phyloP scores from a whole-genome alignment of 1,284 basidiomycete species.

The Thelephora terrestris region DNA sequence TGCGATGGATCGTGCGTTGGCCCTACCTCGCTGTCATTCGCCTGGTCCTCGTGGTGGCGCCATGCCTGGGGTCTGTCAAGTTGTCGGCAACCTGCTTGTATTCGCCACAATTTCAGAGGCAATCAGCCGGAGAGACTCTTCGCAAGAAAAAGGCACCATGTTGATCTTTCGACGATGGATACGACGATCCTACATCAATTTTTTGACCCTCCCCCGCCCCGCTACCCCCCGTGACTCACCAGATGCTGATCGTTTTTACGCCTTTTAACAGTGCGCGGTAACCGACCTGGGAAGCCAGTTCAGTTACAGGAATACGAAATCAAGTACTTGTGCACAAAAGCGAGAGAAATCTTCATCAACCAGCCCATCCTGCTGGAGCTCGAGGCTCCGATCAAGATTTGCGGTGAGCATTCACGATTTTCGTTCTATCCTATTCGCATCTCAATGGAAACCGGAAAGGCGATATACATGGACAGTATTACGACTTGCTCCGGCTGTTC shows the following conservation, averaged over 20 bases:
- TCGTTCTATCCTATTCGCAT: background rate
- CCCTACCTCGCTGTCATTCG: too few species aligned
- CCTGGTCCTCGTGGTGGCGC: too few species aligned
- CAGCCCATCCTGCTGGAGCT: conserved; percentile 91
- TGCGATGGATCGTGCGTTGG: too few species aligned
- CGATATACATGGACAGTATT: conserved; percentile 94
- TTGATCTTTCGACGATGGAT: background rate
- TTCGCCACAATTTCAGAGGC: too few species aligned
- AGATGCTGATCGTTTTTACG: background rate
- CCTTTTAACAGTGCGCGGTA: conserved; percentile 66
- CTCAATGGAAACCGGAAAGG: conserved; percentile 33
- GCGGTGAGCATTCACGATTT: conserved; percentile 50
- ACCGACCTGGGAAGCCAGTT: conserved; percentile 89
- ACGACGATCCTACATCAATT: background rate
- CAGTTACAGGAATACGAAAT: conserved; percentile 95
- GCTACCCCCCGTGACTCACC: too few species aligned
- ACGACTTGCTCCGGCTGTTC: conserved; percentile 87
- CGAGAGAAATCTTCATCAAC: conserved; percentile 92
- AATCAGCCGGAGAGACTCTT: background rate
- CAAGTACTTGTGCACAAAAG: conserved; percentile 91
- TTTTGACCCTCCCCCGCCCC: conserved; percentile 11
- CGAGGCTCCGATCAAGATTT: conserved; percentile 96
- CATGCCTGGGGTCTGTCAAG: too few species aligned
- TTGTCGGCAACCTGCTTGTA: too few species aligned
- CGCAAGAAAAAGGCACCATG: background rate